phyloP scores from a whole-genome alignment of 768 basidiomycete species.

The Lepiota brunneoincarnata region DNA sequence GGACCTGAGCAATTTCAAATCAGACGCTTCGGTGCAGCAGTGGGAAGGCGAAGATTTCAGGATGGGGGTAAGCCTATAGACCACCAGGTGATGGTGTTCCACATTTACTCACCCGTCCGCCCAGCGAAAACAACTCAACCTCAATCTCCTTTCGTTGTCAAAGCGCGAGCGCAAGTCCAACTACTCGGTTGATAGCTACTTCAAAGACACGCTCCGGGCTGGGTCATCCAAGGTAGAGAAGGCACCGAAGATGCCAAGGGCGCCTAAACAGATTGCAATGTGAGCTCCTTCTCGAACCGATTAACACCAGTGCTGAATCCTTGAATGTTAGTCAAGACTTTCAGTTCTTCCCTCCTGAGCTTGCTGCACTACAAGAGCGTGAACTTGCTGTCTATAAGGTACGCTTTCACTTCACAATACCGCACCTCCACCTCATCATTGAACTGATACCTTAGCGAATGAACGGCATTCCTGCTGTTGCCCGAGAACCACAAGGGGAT shows the following conservation, averaged over 20 bases:
- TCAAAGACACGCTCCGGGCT: conserved; percentile 85
- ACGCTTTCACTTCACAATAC: neutral
- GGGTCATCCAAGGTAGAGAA: conserved; percentile 80
- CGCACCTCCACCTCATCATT: neutral
- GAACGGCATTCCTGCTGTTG: conserved; percentile 63
- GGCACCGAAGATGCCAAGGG: conserved; percentile 76
- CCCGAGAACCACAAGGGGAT: conserved; percentile 63
- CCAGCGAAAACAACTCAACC: conserved; percentile 65
- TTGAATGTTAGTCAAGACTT: conserved; percentile 72
- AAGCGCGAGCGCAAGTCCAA: conserved; percentile 94
- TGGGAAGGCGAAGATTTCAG: conserved; percentile 97
- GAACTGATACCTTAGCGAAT: conserved; percentile 37
- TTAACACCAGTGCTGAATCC: no score
- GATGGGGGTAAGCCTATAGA: conserved; percentile 48
- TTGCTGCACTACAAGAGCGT: conserved; percentile 81
- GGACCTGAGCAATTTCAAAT: conserved; percentile 95
- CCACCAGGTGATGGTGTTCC: neutral
- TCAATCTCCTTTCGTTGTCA: conserved; percentile 81
- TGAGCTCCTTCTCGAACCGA: conserved; percentile 32
- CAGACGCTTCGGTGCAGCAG: conserved; percentile 85
- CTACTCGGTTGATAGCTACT: conserved; percentile 94
- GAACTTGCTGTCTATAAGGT: conserved; percentile 84
- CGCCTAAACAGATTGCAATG: conserved; percentile 87
- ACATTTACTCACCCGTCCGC: neutral
- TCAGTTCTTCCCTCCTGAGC: conserved; percentile 88